These are phyloP conservation scores for Malassezia equina DNA, from an alignment of 1,284 basidiomycete species.

Conservation along the genomic window DNA sequence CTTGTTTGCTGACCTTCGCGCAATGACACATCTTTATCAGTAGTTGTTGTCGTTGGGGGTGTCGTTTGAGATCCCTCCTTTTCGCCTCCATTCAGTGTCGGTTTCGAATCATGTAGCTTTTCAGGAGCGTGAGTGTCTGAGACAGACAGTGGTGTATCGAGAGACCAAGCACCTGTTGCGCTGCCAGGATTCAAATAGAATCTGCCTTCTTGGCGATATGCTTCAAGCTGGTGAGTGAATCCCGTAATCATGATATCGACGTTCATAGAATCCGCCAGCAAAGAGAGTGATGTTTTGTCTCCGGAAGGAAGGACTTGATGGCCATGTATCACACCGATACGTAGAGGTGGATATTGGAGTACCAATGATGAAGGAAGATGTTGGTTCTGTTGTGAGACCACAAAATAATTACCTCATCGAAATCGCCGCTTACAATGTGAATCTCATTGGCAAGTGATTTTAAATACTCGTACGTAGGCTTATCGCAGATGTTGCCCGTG, in stretches of 20 bases:
- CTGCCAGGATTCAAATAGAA: constrained; percentile 97
- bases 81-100: too few relatives aligned
- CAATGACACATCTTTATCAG: too few relatives aligned
- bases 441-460: constrained; percentile 91
- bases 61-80: too few relatives aligned
- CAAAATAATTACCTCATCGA: constrained; percentile 62
- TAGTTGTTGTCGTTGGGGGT: too few relatives aligned
- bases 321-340: constrained; percentile 85
- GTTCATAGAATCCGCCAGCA: constrained; percentile 81
- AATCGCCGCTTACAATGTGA: constrained; percentile 83
- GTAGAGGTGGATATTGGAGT: constrained; percentile 73
- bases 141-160: constrained; percentile 52
- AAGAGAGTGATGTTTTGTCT: constrained; percentile 74
- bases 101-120: background rate
- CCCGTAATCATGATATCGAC: constrained; percentile 90
- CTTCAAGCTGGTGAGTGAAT: constrained; percentile 92
- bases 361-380: constrained; percentile 72
- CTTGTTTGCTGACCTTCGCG: too few relatives aligned
- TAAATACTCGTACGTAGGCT: constrained; percentile 94
- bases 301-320: constrained; percentile 88
- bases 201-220: constrained; percentile 74
- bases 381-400: constrained; percentile 51
- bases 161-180: constrained; percentile 78
- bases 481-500: constrained; percentile 94
- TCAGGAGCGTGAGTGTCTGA: background rate